These are phyloP conservation scores for Phaeosphaeriaceae sp. DNA, from an alignment of 2,329 filamentous ascomycete species.

Conservation along the genomic window DNA sequence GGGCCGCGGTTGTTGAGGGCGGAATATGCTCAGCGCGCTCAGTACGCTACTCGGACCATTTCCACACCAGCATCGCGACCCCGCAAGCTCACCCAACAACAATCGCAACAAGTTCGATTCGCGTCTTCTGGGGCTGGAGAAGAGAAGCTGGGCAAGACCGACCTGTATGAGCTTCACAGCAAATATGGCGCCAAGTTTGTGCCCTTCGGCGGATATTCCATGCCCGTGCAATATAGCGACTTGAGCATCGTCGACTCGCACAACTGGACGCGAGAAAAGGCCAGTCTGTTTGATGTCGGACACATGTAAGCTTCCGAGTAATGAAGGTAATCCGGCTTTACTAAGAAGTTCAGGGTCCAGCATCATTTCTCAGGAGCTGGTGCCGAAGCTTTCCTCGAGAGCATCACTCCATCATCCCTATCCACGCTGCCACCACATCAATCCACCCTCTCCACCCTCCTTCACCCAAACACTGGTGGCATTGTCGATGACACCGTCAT, in stretches of 20 bases:
- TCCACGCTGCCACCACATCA: conserved; percentile 69
- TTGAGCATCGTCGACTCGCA: conserved; percentile 85
- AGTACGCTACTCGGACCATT: conserved; percentile 19
- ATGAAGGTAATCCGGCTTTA: not conserved
- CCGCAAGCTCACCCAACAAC: conserved; percentile 31
- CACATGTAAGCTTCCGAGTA: conserved; percentile 74
- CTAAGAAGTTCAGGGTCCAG: conserved; percentile 66
- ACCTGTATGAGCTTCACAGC: conserved; percentile 80
- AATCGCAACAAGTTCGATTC: conserved; percentile 31
- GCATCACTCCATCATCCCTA: conserved; percentile 80
- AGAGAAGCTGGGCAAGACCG: conserved; percentile 64
- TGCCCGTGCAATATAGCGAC: conserved; percentile 89
- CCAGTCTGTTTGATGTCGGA: conserved; percentile 92
- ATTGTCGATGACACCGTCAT: conserved; percentile 96
- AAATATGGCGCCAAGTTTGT: conserved; percentile 90
- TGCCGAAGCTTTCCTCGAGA: conserved; percentile 82
- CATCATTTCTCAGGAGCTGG: conserved; percentile 84
- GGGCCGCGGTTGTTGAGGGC: conserved; percentile 19
- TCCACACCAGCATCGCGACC: conserved; percentile 29
- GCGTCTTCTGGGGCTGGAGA: conserved; percentile 35
- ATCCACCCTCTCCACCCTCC: conserved; percentile 83
- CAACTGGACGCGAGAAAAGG: conserved; percentile 85
- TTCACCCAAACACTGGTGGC: conserved; percentile 78
- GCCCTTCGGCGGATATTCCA: conserved; percentile 90
- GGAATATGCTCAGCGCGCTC: conserved; percentile 19